These are phyloP conservation scores for Candolleomyces eurysporus DNA, from an alignment of 768 basidiomycete species.

Conservation along the genomic window DNA sequence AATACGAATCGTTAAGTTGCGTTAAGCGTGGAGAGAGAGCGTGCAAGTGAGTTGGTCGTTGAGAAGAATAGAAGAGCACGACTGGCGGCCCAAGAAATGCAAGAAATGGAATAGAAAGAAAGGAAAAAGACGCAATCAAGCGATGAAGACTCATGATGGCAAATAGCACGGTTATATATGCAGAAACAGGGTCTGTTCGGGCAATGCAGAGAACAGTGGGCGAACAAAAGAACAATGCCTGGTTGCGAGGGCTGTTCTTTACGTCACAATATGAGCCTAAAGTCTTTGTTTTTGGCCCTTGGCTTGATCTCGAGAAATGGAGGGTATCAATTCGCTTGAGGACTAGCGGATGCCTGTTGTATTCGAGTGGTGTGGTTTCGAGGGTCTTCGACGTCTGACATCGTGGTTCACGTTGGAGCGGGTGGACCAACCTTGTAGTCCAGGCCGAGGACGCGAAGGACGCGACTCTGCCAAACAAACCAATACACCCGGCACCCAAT, in stretches of 20 bases:
- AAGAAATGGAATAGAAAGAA: not conserved
- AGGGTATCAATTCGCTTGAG: not conserved
- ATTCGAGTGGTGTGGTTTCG: not conserved
- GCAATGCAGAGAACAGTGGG: slow-evolving; percentile 4
- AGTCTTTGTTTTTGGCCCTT: not conserved
- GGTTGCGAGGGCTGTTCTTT: slow-evolving; percentile 4
- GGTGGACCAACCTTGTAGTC: not conserved
- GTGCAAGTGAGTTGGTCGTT: not conserved
- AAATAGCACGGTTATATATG: not conserved
- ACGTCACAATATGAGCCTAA: not conserved
- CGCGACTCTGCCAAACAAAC: slow-evolving; percentile 9
- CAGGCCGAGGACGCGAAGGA: not conserved
- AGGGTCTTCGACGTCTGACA: not conserved
- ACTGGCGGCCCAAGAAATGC: slow-evolving; percentile 1
- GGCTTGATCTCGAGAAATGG: not conserved
- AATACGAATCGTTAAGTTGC: not conserved
- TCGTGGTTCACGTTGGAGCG: not conserved
- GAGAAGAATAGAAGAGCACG: slow-evolving; percentile 1
- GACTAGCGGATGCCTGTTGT: not conserved
- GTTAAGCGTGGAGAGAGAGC: not conserved
- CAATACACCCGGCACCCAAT: slow-evolving; percentile 9
- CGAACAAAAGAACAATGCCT: not conserved
- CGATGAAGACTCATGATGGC: not conserved
- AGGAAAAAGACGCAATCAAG: slow-evolving; percentile 4
- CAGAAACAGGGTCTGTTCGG: not conserved